Evolutionary conservation across 768 basidiomycete species (phyloP).

Genomic region (Suillus bovinus): DNA sequence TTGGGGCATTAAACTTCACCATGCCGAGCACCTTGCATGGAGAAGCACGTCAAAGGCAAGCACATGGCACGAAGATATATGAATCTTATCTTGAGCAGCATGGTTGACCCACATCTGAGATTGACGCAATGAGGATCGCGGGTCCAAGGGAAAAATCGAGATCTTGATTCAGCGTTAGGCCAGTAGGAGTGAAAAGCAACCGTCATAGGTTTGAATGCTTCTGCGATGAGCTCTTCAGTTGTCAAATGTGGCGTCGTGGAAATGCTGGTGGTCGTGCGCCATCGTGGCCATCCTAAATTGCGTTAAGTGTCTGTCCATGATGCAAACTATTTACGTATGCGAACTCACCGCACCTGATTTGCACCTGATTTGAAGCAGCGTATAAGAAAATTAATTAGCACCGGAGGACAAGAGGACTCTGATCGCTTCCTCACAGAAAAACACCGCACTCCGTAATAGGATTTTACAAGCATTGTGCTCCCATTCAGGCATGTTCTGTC

Average conservation of each 20-base stretch:
- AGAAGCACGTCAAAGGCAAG: slow-evolving; percentile 20
- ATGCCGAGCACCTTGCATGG: slow-evolving; percentile 13
- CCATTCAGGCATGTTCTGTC: slow-evolving; percentile 5
- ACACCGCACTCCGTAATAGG: slow-evolving; percentile 1
- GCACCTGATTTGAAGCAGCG: neutral
- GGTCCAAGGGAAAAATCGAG: slow-evolving; percentile 16
- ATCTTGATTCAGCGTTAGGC: slow-evolving; percentile 3
- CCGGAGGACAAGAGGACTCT: neutral
- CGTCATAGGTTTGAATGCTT: neutral
- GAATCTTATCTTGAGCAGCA: slow-evolving; percentile 18
- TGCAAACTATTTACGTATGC: slow-evolving; percentile 2
- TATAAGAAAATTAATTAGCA: slow-evolving; percentile 1
- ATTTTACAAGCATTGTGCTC: neutral
- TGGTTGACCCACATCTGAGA: slow-evolving; percentile 22
- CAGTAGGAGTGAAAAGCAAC: neutral
- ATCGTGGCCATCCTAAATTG: slow-evolving; percentile 3
- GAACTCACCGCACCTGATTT: slow-evolving; percentile 2
- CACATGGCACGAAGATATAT: slow-evolving; percentile 24
- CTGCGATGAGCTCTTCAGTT: neutral
- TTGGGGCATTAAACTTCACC: slow-evolving; percentile 15
- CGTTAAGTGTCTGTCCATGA: neutral
- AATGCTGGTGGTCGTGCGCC: neutral
- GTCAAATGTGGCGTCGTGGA: neutral
- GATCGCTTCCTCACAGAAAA: neutral
- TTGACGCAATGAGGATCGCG: slow-evolving; percentile 21